Conservation (phyloP, 2,329 filamentous ascomycete species). For the Ophiocordyceps camponoti-leonardi region DNA sequence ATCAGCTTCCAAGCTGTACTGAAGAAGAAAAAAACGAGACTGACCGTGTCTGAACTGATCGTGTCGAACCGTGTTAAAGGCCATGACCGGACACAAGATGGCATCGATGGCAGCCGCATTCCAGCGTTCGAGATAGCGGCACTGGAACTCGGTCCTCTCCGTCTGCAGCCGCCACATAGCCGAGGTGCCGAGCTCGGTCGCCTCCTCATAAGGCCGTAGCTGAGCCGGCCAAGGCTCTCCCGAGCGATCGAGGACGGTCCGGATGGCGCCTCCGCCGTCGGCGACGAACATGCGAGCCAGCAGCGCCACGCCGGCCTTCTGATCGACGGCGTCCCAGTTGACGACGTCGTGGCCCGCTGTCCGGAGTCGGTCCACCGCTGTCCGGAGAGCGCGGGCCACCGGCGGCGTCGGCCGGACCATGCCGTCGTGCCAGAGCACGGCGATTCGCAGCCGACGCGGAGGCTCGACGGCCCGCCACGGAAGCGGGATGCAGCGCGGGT, state of each 20-base stretch:
- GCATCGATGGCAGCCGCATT: conserved; percentile 36
- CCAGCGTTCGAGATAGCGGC: conserved; percentile 28
- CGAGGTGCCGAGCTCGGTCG: conserved; percentile 20
- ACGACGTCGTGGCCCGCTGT: conserved; percentile 31
- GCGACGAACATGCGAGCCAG: conserved; percentile 29
- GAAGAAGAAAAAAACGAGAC: conserved; percentile 3
- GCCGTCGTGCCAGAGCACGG: conserved; percentile 47
- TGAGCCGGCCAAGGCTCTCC: conserved; percentile 25
- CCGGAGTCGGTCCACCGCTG: conserved; percentile 24
- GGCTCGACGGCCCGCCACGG: conserved; percentile 28
- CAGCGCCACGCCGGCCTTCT: conserved; percentile 18
- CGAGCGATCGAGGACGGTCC: conserved; percentile 18
- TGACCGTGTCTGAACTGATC: conserved; percentile 25
- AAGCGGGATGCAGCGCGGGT: conserved; percentile 40
- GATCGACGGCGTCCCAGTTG: conserved; percentile 29
- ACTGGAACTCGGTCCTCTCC: conserved; percentile 27
- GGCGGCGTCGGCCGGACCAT: conserved; percentile 50
- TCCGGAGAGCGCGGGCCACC: conserved; percentile 35
- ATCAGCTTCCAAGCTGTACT: too few relatives aligned
- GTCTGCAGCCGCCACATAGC: conserved; percentile 31
- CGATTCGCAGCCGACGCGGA: conserved; percentile 31
- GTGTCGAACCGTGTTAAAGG: conserved; percentile 24
- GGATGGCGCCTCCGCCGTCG: conserved; percentile 25
- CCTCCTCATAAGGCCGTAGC: conserved; percentile 15
- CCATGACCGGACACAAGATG: conserved; percentile 39